Conservation (phyloP, 2,329 filamentous ascomycete genomes). For the Claviceps pusilla region DNA sequence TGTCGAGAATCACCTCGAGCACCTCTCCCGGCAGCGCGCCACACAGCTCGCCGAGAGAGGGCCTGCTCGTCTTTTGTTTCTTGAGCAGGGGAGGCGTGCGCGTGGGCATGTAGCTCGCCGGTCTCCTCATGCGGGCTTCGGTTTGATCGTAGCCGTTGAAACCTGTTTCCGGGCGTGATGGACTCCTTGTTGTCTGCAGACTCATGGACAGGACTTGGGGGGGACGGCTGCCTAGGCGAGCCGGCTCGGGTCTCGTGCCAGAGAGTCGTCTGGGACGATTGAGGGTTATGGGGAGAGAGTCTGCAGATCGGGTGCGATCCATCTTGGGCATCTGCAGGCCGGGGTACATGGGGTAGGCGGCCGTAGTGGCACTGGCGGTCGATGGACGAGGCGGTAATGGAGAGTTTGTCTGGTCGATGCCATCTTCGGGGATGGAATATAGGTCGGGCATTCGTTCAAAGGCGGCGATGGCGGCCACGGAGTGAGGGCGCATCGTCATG, state of each 20-base stretch:
- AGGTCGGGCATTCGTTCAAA: slow-evolving; percentile 8
- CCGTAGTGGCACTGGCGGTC: slow-evolving; percentile 8
- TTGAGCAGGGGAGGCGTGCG: slow-evolving; percentile 3
- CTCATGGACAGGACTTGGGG: slow-evolving; percentile 13
- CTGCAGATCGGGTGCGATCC: slow-evolving; percentile 10
- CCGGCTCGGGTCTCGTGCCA: not conserved
- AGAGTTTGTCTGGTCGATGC: slow-evolving; percentile 5
- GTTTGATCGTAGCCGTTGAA: slow-evolving; percentile 25
- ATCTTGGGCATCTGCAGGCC: slow-evolving; percentile 16
- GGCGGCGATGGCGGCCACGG: slow-evolving; percentile 4
- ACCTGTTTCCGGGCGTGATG: slow-evolving; percentile 20
- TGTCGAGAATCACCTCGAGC: slow-evolving; percentile 38
- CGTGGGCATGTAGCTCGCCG: slow-evolving; percentile 4
- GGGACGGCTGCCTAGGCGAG: not conserved
- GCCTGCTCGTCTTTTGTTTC: slow-evolving; percentile 3
- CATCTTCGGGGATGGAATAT: slow-evolving; percentile 4
- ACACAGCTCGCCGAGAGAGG: slow-evolving; percentile 35
- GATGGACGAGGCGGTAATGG: slow-evolving; percentile 3
- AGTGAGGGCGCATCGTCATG: slow-evolving; percentile 6
- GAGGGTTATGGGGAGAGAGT: slow-evolving; percentile 13
- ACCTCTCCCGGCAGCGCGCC: slow-evolving; percentile 43
- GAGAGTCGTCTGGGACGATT: slow-evolving; percentile 25
- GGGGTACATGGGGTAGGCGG: slow-evolving; percentile 17
- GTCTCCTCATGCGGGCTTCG: slow-evolving; percentile 13
- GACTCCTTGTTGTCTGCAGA: slow-evolving; percentile 7